These are phyloP conservation scores for Globisporangium radiosum DNA, from an alignment of 352 stramenopile species.

Conservation along the genomic window DNA sequence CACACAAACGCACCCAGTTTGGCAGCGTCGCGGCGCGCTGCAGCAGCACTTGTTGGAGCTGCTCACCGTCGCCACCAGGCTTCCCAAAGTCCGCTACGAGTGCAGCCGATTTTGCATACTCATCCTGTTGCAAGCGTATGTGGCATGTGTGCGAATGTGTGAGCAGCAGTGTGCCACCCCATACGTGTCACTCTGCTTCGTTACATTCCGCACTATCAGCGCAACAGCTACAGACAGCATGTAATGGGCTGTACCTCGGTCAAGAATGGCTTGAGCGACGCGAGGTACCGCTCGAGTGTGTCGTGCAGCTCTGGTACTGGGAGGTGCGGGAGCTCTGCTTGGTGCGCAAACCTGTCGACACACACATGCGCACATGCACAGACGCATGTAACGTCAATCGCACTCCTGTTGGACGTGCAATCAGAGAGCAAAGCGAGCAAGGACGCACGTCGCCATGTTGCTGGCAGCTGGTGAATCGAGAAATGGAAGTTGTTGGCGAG, in stretches of 20 bases:
- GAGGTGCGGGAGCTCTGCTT: conserved; percentile 64
- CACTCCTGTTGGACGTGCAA: no score
- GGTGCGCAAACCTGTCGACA: conserved; percentile 28
- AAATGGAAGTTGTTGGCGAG: no score
- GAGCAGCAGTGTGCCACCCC: conserved; percentile 9
- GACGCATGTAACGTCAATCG: neutral
- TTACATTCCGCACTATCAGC: no score
- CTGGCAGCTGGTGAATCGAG: no score
- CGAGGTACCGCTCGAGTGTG: conserved; percentile 80
- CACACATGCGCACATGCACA: neutral
- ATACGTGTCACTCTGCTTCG: no score
- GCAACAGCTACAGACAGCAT: conserved; percentile 15
- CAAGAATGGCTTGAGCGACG: conserved; percentile 56
- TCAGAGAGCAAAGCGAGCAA: no score
- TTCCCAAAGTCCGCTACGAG: conserved; percentile 44
- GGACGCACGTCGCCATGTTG: no score
- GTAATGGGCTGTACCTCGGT: conserved; percentile 34
- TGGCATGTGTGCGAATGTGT: neutral
- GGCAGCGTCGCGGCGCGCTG: conserved; percentile 31
- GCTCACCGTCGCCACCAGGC: conserved; percentile 35
- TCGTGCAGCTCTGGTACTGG: conserved; percentile 82
- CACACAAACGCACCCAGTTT: conserved; percentile 44
- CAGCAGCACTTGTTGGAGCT: conserved; percentile 41
- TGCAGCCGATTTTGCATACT: conserved; percentile 26
- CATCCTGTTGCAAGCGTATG: conserved; percentile 24